Percentiles rank a stretch among this genome's conserved stretches.
These are phyloP conservation scores for Leccinellum luteum DNA, from an alignment of 768 basidiomycete species.

Conservation along the genomic window DNA sequence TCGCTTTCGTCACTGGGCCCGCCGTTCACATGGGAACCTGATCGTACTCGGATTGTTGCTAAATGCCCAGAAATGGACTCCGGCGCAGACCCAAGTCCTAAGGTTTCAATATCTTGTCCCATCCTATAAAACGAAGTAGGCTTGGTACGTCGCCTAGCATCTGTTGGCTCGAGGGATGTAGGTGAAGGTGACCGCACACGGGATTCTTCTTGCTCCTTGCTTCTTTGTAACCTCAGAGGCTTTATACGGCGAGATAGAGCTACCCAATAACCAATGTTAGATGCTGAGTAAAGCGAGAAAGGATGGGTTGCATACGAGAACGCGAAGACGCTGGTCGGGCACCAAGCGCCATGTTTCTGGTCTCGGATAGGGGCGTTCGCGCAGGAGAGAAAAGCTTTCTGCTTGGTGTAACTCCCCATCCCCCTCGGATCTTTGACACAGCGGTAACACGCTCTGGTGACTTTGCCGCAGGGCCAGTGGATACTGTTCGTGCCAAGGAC, in stretches of 20 bases:
- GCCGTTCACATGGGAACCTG: conserved; percentile 10
- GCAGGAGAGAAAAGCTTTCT: conserved; percentile 22
- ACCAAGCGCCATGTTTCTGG: conserved; percentile 15
- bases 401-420: conserved; percentile 22
- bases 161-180: conserved; percentile 6
- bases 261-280: conserved; percentile 9
- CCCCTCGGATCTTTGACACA: conserved; percentile 19
- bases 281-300: background rate
- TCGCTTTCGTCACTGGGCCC: background rate
- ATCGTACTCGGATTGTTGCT: conserved; percentile 19
- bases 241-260: conserved; percentile 12
- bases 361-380: conserved; percentile 26
- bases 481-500: conserved; percentile 8
- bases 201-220: conserved; percentile 9
- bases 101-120: conserved; percentile 2
- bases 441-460: conserved; percentile 20
- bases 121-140: conserved; percentile 11
- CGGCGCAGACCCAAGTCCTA: conserved; percentile 20
- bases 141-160: conserved; percentile 13
- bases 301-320: conserved; percentile 20
- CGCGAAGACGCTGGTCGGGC: conserved; percentile 8
- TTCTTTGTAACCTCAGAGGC: conserved; percentile 11
- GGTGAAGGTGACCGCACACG: background rate
- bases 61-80: conserved; percentile 31
- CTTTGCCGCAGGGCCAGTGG: conserved; percentile 8